Conservation (phyloP, 2,329 filamentous ascomycete genomes). For the Botryotinia globosa region DNA sequence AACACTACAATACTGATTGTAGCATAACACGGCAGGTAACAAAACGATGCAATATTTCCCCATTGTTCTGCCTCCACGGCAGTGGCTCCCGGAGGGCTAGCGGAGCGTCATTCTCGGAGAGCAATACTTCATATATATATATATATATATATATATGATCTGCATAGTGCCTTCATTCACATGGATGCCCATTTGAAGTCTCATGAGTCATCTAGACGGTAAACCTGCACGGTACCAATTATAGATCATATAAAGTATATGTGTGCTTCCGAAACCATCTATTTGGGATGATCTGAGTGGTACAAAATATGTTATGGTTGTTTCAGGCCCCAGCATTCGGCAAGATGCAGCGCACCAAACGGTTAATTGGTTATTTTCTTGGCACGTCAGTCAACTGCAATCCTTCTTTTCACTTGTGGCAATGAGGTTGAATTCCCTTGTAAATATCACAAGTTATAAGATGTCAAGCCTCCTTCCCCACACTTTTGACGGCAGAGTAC, state of each 20-base stretch:
- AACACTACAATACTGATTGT: not conserved
- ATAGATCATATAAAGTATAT: not conserved
- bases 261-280: not conserved
- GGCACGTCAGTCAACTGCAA: not conserved
- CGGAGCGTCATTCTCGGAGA: not conserved
- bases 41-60: not conserved
- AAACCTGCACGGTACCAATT: not conserved
- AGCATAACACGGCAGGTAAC: not conserved
- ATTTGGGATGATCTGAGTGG: slow-evolving; percentile 1
- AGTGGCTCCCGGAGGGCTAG: not conserved
- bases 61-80: not conserved
- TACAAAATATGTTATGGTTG: slow-evolving; percentile 1
- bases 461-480: slow-evolving; percentile 16
- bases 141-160: not conserved
- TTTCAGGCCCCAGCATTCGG: slow-evolving; percentile 14
- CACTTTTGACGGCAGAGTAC: slow-evolving; percentile 12
- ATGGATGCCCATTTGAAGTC: not conserved
- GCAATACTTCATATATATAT: not conserved
- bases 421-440: not conserved
- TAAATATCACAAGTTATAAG: slow-evolving; percentile 13
- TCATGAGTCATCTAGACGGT: not conserved
- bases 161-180: not conserved
- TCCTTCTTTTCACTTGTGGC: slow-evolving; percentile 9
- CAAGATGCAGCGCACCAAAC: slow-evolving; percentile 2
- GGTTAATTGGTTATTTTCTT: slow-evolving; percentile 16